Evolutionary conservation across 1,284 basidiomycete genomes (phyloP), one percentile per base, ranked within the genome.

Genomic region (Papiliotrema flavescens): DNA sequence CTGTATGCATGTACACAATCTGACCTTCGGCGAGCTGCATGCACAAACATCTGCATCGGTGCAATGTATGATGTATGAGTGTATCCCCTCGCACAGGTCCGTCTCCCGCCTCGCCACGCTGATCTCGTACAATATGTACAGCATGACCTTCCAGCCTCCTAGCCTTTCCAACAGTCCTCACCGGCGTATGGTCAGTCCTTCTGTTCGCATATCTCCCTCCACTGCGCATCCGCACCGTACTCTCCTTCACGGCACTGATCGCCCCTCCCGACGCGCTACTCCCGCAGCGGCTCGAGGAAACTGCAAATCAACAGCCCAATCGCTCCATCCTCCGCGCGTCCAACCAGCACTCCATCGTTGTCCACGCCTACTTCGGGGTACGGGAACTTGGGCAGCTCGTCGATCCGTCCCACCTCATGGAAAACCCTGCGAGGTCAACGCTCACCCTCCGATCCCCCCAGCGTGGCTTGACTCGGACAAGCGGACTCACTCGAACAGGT

Each of bases 221-320:
- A n/a, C n/a, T 37, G 35, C n/a, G 11, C 8, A 24, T 24, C 44
- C 28, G 44, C 17, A 13, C 20, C 14, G 20, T 14, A 28, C 20
- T 23, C 44, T 13, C 13, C 13, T 9, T 43, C 41, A 20, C 13
- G 9, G 13, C 47, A 19, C 47, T 37, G 15, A 9, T 34, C 41
- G 40, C 20, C 26, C 14, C 40, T 3, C 49, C 46, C 9, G 9
- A 13, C 15, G 20, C 15, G 28, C 23, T 14, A 42, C 14, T 47
- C 44, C 36, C 36, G 47, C 14, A 73, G 47, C 43, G 75, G 75
- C 57, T 75, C 74, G 26, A 77, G 52, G 63, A 77, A 78, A 34
- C 67, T 71, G 55, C 76, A 78, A 49, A 77, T 71, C 9, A 76
- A 69, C 40, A 78, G 58, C 3, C 76, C 76, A 20, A 75, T 73